A percentile compares a stretch with the other conserved stretches of the same genome.
Conservation (phyloP, 805 yeast genomes). For the Priceomyces fermenticarens region DNA sequence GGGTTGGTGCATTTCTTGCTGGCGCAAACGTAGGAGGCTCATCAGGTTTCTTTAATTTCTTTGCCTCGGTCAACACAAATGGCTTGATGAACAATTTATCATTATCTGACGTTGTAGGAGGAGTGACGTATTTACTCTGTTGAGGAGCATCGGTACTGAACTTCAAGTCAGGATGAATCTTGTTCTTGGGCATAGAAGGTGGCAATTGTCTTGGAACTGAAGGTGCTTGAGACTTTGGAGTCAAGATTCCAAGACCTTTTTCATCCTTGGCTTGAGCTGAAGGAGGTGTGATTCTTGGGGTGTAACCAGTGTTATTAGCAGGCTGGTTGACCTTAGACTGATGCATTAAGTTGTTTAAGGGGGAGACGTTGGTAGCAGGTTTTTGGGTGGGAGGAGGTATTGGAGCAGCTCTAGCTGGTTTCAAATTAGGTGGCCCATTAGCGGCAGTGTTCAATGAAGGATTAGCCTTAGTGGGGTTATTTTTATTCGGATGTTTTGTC, state of each 20-base stretch:
- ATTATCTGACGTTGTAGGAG: constrained; percentile 14
- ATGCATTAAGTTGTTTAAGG: constrained; percentile 31
- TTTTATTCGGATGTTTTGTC: constrained; percentile 27
- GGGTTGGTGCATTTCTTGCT: constrained; percentile 11
- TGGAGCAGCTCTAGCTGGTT: constrained; percentile 41
- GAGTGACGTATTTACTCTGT: constrained; percentile 22
- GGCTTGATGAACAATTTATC: constrained; percentile 16
- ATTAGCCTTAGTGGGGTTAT: constrained; percentile 2
- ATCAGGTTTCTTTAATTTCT: constrained; percentile 5
- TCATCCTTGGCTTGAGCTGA: constrained; percentile 21
- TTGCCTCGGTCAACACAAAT: constrained; percentile 12
- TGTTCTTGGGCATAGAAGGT: constrained; percentile 24
- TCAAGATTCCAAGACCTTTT: constrained; percentile 16
- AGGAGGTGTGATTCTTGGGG: constrained; percentile 58
- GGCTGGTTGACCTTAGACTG: constrained; percentile 13
- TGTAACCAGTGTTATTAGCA: constrained; percentile 17
- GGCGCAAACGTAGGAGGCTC: constrained; percentile 7
- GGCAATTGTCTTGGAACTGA: constrained; percentile 27
- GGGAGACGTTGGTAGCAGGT: constrained; percentile 22
- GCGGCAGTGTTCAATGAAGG: constrained; percentile 3
- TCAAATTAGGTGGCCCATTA: constrained; percentile 15
- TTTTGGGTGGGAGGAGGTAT: constrained; percentile 29
- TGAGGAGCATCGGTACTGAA: constrained; percentile 25
- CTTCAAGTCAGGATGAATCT: constrained; percentile 31
- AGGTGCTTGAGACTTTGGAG: constrained; percentile 4